Evolutionary conservation across 2,329 filamentous ascomycete genomes (phyloP).

Genomic region (Cladosporium cucumerinum): DNA sequence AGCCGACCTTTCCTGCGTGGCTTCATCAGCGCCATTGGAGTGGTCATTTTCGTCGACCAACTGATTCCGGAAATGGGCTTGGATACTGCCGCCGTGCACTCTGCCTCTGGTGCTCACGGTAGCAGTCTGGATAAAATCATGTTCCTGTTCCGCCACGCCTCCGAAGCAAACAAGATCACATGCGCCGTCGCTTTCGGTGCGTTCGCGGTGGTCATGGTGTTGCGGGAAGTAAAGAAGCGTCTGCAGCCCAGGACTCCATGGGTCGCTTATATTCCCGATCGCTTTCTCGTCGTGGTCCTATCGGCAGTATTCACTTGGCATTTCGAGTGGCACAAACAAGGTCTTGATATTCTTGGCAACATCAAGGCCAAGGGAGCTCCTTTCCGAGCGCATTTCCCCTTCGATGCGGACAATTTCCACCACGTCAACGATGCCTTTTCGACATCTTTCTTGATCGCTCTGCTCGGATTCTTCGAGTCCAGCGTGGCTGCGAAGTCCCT

Average conservation of each 20-base stretch:
- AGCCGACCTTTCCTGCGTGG: conserved; percentile 88
- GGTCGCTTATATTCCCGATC: conserved; percentile 87
- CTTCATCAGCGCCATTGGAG: conserved; percentile 95
- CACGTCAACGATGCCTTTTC: conserved; percentile 84
- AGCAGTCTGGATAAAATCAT: conserved; percentile 81
- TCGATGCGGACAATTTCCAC: conserved; percentile 69
- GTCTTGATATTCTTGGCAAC: conserved; percentile 78
- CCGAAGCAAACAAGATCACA: conserved; percentile 69
- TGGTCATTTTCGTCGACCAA: conserved; percentile 95
- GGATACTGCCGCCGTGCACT: conserved; percentile 59
- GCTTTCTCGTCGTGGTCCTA: conserved; percentile 82
- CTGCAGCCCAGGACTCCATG: conserved; percentile 74
- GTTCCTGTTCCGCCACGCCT: conserved; percentile 69
- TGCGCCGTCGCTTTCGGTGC: conserved; percentile 72
- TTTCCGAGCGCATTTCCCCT: conserved; percentile 84
- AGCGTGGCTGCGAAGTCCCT: conserved; percentile 93
- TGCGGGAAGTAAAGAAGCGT: conserved; percentile 73
- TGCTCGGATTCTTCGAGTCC: conserved; percentile 98
- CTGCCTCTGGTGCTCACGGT: conserved; percentile 67
- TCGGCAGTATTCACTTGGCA: conserved; percentile 76
- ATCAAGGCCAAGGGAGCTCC: conserved; percentile 70
- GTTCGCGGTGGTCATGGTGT: conserved; percentile 84
- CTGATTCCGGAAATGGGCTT: conserved; percentile 87
- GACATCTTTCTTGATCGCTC: conserved; percentile 86
- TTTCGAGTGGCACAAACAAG: conserved; percentile 73